A percentile compares a stretch with the other conserved stretches of the same genome.
phyloP scores from a whole-genome alignment of 352 stramenopile species.

The Hyphochytrium catenoides region DNA sequence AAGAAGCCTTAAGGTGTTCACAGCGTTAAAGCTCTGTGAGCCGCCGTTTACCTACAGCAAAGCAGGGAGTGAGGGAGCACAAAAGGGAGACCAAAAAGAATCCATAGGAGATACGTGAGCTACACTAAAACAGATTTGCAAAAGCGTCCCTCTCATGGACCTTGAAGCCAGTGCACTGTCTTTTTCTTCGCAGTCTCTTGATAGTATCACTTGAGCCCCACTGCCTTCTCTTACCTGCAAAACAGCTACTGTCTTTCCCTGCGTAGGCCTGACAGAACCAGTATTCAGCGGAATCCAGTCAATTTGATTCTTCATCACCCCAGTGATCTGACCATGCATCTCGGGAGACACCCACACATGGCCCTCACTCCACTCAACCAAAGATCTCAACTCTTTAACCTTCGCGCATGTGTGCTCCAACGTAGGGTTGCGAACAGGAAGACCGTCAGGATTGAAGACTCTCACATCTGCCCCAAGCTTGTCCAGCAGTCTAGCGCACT shows the following conservation, averaged over 20 bases:
- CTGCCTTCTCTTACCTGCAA: conserved; percentile 20
- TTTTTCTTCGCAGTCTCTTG: too few relatives aligned
- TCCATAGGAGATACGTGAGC: too few relatives aligned
- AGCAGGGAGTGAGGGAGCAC: too few relatives aligned
- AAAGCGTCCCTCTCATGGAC: too few relatives aligned
- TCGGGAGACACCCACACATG: conserved; percentile 31
- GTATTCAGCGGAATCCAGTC: conserved; percentile 34
- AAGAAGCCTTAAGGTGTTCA: conserved; percentile 23
- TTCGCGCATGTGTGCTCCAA: conserved; percentile 22
- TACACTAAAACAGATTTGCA: too few relatives aligned
- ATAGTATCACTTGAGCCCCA: background rate
- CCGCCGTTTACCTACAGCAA: conserved; percentile 13
- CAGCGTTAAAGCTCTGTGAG: conserved; percentile 33
- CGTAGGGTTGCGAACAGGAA: conserved; percentile 26
- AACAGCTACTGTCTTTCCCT: conserved; percentile 22
- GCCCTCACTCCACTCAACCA: conserved; percentile 32
- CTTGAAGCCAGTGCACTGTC: too few relatives aligned
- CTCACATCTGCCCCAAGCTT: conserved; percentile 26
- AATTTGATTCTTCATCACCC: conserved; percentile 42
- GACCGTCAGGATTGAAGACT: conserved; percentile 14
- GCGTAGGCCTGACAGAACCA: conserved; percentile 25
- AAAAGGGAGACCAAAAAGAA: too few relatives aligned
- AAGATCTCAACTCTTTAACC: conserved; percentile 23
- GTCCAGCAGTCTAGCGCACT: conserved; percentile 30
- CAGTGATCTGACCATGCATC: conserved; percentile 33